Evolutionary conservation across 768 basidiomycete genomes (phyloP).

Genomic region (Phlebiopsis flavidoalba): DNA sequence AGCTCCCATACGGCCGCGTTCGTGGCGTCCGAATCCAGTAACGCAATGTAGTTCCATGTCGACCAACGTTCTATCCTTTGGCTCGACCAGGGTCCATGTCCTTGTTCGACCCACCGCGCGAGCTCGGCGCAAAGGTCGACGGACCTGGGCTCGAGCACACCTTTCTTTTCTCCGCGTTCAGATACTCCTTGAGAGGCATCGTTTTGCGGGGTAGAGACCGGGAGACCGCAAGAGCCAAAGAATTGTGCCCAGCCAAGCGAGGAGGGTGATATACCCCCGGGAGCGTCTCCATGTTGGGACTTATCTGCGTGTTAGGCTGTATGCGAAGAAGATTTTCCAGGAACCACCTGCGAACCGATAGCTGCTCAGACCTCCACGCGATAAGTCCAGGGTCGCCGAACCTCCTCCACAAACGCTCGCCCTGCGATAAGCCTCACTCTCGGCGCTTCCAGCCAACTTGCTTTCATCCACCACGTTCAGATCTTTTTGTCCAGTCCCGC

Average conservation of each 20-base stretch:
- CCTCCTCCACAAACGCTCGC: background rate
- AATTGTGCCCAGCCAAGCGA: too few species aligned
- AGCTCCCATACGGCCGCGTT: constrained; percentile 43
- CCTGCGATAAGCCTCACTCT: background rate
- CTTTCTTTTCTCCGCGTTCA: constrained; percentile 33
- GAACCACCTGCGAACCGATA: background rate
- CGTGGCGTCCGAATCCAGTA: constrained; percentile 43
- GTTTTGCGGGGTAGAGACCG: background rate
- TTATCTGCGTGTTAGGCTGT: background rate
- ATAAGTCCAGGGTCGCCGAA: background rate
- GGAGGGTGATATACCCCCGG: background rate
- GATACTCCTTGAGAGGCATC: constrained; percentile 18
- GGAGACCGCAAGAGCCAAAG: too few species aligned
- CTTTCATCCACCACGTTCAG: background rate
- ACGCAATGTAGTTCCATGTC: constrained; percentile 57
- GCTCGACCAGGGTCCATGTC: constrained; percentile 77
- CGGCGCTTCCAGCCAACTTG: background rate
- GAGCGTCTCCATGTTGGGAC: background rate
- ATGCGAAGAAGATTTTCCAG: background rate
- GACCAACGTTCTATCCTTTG: constrained; percentile 59
- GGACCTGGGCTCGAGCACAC: constrained; percentile 49
- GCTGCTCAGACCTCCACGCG: background rate
- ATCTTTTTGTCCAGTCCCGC: background rate
- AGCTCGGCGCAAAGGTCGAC: constrained; percentile 51
- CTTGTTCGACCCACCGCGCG: constrained; percentile 62